Base-by-base conservation (phyloP, 1,139 yeast species). In the Citeromyces hawaiiensis region DNA sequence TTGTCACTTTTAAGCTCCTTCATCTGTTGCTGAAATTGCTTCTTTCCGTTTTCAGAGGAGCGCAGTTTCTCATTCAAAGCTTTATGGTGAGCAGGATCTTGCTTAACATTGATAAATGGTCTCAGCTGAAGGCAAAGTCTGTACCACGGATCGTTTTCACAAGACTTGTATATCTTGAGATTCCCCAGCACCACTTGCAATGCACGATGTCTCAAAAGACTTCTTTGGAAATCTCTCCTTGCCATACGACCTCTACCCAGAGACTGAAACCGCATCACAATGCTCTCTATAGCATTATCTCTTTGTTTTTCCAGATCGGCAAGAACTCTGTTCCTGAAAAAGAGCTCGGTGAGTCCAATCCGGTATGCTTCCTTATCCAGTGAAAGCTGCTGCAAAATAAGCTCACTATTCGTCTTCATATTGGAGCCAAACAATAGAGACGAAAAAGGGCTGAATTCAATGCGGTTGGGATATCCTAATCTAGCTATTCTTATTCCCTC, bases 401-500 rank as follows among this genome's bases (percentile, higher is more conserved):
- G 53, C 46, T 79, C 83, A 52, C 88, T 76, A 42, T 81, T 80
- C 36, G 81, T 76, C 53, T 71, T 80, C 47, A 62, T 56, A 44
- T 63, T 68, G 40, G 83, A 58, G 61, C 74, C 61, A 50, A 36
- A 40, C 13, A 48, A 27, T 21, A 42, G 37, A 38, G 61, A 70
- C 23, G 72, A 74, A 59, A 93, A 91, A 41, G 86, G 94, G 36
- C 77, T 72, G 57, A 88, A 91, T 38, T 80, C 73, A 55, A 91
- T 73, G 48, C 96, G 72, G 58, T 93, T 93, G 1, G 99, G 98
- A 55, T 83, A 93, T 3, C 99, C 99, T 13, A 96, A 88, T 47
- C 99, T 70, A 0, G 97, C 95, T 46, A 93, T 91, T 59, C 98
- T 71, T 36, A 93, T 93, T 46, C 99, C 99, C 64, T 93, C 99